Evolutionary conservation across 805 yeast species (phyloP).

Genomic region (Teunomyces pallodes): DNA sequence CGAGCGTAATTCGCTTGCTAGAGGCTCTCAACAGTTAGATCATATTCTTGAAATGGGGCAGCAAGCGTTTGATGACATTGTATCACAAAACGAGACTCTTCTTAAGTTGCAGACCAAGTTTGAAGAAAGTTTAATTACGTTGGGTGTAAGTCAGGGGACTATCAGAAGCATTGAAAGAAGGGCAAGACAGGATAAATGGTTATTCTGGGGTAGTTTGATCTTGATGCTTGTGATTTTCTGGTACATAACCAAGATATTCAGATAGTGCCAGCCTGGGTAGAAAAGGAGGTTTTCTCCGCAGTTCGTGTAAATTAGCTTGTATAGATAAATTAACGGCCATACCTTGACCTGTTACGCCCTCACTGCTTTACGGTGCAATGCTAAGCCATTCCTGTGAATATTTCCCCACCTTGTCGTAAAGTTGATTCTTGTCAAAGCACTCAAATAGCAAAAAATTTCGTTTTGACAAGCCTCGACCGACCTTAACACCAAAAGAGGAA

Average conservation of each 20-base stretch:
- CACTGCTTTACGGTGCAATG: not conserved
- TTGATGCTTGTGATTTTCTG: slow-evolving; percentile 66
- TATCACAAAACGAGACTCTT: slow-evolving; percentile 77
- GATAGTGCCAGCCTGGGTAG: slow-evolving; percentile 28
- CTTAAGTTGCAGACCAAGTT: slow-evolving; percentile 60
- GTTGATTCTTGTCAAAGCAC: too few species aligned
- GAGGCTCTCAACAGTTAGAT: slow-evolving; percentile 82
- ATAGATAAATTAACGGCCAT: slow-evolving; percentile 1
- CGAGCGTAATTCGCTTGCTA: slow-evolving; percentile 60
- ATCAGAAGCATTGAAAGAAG: slow-evolving; percentile 76
- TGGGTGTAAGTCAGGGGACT: slow-evolving; percentile 86
- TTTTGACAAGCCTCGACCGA: not conserved
- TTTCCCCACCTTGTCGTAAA: not conserved
- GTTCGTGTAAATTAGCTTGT: slow-evolving; percentile 1
- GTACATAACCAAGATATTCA: slow-evolving; percentile 61
- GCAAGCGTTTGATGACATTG: slow-evolving; percentile 77
- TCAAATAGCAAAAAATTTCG: too few species aligned
- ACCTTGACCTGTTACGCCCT: not conserved
- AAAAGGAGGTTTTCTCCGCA: not conserved
- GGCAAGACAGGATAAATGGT: slow-evolving; percentile 80
- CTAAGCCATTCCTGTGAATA: not conserved
- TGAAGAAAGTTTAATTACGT: slow-evolving; percentile 66
- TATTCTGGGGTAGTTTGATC: slow-evolving; percentile 74
- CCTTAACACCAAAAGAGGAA: not conserved
- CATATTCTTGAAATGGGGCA: slow-evolving; percentile 89